These are phyloP conservation scores for Ogataea saltuana DNA, from an alignment of 805 yeast genomes.

Conservation along the genomic window DNA sequence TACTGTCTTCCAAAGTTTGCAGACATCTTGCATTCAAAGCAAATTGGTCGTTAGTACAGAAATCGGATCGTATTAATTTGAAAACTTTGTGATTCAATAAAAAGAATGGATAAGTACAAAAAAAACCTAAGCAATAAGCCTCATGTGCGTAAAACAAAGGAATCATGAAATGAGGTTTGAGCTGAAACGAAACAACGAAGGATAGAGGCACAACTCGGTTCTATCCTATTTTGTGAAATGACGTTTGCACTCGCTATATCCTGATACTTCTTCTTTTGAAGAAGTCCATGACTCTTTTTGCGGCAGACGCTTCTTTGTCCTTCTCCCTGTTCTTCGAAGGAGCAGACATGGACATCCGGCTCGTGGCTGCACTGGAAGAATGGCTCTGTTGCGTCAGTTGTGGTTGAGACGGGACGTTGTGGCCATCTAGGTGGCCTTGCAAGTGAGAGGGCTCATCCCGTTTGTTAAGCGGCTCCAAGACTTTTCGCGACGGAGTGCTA, in stretches of 20 bases:
- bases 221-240: no score
- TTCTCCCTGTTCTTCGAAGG: slow-evolving; percentile 11
- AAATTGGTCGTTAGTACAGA: no score
- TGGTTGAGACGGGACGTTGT: background rate
- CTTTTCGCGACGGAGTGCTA: slow-evolving; percentile 14
- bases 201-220: background rate
- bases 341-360: slow-evolving; percentile 30
- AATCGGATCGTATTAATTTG: background rate
- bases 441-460: slow-evolving; percentile 7
- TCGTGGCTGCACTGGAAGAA: slow-evolving; percentile 35
- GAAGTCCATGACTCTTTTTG: slow-evolving; percentile 75
- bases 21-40: no score
- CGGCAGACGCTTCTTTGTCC: slow-evolving; percentile 67
- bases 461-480: slow-evolving; percentile 21
- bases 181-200: background rate
- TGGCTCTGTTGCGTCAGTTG: slow-evolving; percentile 13
- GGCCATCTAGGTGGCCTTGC: background rate
- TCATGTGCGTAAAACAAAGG: slow-evolving; percentile 5
- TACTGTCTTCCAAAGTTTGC: no score
- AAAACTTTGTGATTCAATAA: slow-evolving; percentile 1
- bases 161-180: background rate
- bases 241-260: slow-evolving; percentile 22
- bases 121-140: slow-evolving; percentile 4
- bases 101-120: slow-evolving; percentile 5
- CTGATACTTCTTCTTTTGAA: slow-evolving; percentile 64